Evolutionary conservation across 257 asterid genomes (phyloP).

Genomic region (Forsythia suspensa): DNA sequence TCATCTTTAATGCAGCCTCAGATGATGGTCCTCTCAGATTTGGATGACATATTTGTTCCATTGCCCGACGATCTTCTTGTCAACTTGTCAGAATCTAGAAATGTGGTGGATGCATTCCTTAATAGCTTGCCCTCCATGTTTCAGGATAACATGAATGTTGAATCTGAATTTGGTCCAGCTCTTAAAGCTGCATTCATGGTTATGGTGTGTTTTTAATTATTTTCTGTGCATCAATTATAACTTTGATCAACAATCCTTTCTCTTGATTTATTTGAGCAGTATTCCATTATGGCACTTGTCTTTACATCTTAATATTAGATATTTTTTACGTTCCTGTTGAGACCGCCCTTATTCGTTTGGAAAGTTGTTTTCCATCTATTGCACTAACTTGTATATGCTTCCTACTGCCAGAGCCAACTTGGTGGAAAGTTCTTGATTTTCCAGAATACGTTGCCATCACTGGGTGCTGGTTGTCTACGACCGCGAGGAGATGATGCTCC

Average conservation of each 20-base stretch:
- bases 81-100: conserved; percentile 94
- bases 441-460: conserved; percentile 90
- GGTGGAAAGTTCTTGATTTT: conserved; percentile 96
- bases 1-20: conserved; percentile 83
- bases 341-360: too few relatives aligned
- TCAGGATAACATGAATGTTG: conserved; percentile 79
- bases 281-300: too few relatives aligned
- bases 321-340: too few relatives aligned
- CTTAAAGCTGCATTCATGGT: conserved; percentile 89
- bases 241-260: conserved; percentile 3
- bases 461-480: conserved; percentile 88
- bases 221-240: conserved; percentile 15
- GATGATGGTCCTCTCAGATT: too few relatives aligned
- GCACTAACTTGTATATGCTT: conserved; percentile 28
- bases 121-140: conserved; percentile 93
- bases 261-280: too few relatives aligned
- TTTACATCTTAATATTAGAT: too few relatives aligned
- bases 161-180: conserved; percentile 99
- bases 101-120: conserved; percentile 91
- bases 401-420: conserved; percentile 73
- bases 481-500: conserved; percentile 89
- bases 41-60: too few relatives aligned
- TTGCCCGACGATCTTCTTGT: conserved; percentile 96
- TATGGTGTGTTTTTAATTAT: conserved; percentile 64
- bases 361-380: conserved; percentile 16